Evolutionary conservation across 352 stramenopile genomes (phyloP), one percentile per base, ranked within the genome.

Genomic region (Aphanomyces stellatus): DNA sequence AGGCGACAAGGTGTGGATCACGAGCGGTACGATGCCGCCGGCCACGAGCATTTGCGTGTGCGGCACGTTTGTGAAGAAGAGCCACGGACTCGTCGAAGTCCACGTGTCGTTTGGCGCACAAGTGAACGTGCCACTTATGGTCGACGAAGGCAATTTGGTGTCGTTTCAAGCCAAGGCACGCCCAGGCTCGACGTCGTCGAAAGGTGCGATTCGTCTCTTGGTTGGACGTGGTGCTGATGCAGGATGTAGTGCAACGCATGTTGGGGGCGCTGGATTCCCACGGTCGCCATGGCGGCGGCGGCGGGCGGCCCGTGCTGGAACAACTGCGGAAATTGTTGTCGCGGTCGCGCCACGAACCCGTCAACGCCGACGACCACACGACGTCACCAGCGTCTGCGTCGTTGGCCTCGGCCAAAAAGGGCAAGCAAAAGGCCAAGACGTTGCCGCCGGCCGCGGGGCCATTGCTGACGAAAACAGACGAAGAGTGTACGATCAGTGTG

Each of bases 231-330:
- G n/a, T n/a, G n/a, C 33, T 59, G 8, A 31, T 33, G 1, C 11
- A 43, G 40, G 7, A 8, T 64, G 33, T 64, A 64, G 55, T 64
- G 10, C 35, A 64, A 13, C 55, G 55, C 10, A 64, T 64, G 55
- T 22, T 64, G 6, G 55, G 55, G 3, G 55, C 55, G 24, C 27
- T 64, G 3, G 55, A 64, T 19, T 60, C 31, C 5, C 51, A 60
- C 6, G 19, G 28, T n/a, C 27, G 51, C 15, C 51, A 53, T 1
- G 11, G 37, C 49, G n/a, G 55, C 6, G 25, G 25, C 0, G 30
- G 30, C 40, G 55, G 55, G 15, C 55, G 55, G 17, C 55, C 55
- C 15, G 37, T 64, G 35, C 19, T 64, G 35, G 55, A 64, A 28
- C 55, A 64, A 11, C 40, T 64, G 40, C 35, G 40, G n/a, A 30